Evolutionary conservation across 352 stramenopile genomes (phyloP).

Genomic region (Phytopythium chamaehyphon): DNA sequence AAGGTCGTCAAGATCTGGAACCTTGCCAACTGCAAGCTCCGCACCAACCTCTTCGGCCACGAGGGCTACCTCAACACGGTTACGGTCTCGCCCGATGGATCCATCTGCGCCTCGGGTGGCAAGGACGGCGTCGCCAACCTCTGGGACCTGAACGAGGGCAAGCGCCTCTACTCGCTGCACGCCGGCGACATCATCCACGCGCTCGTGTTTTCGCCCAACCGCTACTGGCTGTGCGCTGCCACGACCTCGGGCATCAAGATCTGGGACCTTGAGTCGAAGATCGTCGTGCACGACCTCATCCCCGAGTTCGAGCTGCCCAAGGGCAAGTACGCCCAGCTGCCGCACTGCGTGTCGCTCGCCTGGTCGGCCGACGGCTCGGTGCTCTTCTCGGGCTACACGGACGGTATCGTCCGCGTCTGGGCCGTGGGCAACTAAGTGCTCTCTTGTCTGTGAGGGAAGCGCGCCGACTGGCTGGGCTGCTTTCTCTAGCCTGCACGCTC

Average conservation of each 20-base stretch:
- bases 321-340: constrained; percentile 92
- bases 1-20: constrained; percentile 99
- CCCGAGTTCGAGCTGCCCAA: constrained; percentile 90
- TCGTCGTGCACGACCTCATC: constrained; percentile 96
- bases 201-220: constrained; percentile 99
- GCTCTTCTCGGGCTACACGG: constrained; percentile 99
- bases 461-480: neutral
- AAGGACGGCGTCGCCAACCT: constrained; percentile 99
- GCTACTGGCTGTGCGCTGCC: constrained; percentile 99
- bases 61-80: constrained; percentile 99
- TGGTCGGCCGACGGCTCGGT: constrained; percentile 98
- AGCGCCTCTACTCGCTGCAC: constrained; percentile 99
- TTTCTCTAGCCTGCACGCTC: constrained; percentile 3
- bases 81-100: constrained; percentile 99
- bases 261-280: constrained; percentile 99
- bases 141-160: constrained; percentile 99
- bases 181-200: constrained; percentile 96
- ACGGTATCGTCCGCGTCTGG: constrained; percentile 97
- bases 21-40: constrained; percentile 98
- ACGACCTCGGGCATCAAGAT: constrained; percentile 99
- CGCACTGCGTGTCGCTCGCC: constrained; percentile 96
- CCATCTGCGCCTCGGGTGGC: constrained; percentile 98
- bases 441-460: constrained; percentile 1
- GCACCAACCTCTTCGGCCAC: constrained; percentile 99
- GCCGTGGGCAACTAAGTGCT: constrained; percentile 80